A percentile compares a stretch with the other conserved stretches of the same genome.
Evolutionary conservation across 2,329 filamentous ascomycete species (phyloP).

Genomic region (Paramyrothecium roridum): DNA sequence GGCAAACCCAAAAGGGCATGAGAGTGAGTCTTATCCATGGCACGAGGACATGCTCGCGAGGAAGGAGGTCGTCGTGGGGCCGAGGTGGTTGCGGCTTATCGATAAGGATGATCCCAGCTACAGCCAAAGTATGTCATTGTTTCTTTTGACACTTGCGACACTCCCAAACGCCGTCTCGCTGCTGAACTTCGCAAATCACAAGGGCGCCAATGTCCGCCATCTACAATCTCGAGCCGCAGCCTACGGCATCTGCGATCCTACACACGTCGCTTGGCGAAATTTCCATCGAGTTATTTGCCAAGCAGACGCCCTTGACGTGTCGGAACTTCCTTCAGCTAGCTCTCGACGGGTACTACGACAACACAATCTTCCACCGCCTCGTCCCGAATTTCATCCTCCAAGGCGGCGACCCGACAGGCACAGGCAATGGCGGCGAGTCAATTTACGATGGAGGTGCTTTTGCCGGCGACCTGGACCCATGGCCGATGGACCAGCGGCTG

Average conservation of each 20-base stretch:
- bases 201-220: slow-evolving; percentile 69
- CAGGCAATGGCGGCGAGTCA: slow-evolving; percentile 84
- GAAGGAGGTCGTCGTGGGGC: no score
- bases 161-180: no score
- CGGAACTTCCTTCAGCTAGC: slow-evolving; percentile 96
- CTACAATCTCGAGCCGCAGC: slow-evolving; percentile 93
- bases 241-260: slow-evolving; percentile 86
- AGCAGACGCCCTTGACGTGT: slow-evolving; percentile 85
- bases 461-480: slow-evolving; percentile 68
- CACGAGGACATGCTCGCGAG: no score
- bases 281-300: slow-evolving; percentile 89
- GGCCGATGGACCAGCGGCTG: slow-evolving; percentile 64
- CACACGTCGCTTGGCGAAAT: slow-evolving; percentile 89
- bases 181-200: neutral
- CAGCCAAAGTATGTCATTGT: no score
- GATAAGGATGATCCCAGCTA: neutral
- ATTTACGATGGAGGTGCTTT: slow-evolving; percentile 85
- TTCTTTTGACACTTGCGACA: no score
- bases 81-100: neutral
- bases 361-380: slow-evolving; percentile 90
- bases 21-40: no score
- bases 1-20: no score
- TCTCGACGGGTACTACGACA: slow-evolving; percentile 92
- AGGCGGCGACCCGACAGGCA: slow-evolving; percentile 91
- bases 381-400: slow-evolving; percentile 91